Percentiles rank a stretch among this genome's conserved stretches.
Evolutionary conservation across 169 alveolate species (phyloP).

Genomic region (Theileria luwenshuni): DNA sequence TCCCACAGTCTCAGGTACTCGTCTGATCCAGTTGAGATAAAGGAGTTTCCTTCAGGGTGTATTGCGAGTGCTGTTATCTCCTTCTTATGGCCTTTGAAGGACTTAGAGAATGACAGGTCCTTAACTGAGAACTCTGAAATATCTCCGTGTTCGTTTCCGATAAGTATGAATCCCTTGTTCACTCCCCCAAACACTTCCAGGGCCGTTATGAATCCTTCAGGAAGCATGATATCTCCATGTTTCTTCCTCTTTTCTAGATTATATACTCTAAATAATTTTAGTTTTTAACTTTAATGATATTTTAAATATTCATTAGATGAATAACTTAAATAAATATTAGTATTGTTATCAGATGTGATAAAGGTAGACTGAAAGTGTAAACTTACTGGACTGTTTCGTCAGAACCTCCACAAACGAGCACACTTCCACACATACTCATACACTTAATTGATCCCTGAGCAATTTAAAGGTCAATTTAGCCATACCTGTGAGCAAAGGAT

Average conservation of each 20-base stretch:
- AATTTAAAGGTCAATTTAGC: neutral
- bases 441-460: conserved; percentile 64
- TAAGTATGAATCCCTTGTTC: conserved; percentile 41
- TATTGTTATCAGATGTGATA: neutral
- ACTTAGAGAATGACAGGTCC: conserved; percentile 24
- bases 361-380: too few relatives aligned
- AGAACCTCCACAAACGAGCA: conserved; percentile 65
- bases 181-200: conserved; percentile 37
- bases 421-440: conserved; percentile 34
- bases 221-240: conserved; percentile 63
- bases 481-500: conserved; percentile 61
- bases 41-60: conserved; percentile 57
- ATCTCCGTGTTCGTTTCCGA: conserved; percentile 62
- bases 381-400: conserved; percentile 71
- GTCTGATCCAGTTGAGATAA: conserved; percentile 46
- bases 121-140: conserved; percentile 29
- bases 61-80: conserved; percentile 47
- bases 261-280: conserved; percentile 46
- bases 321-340: too few relatives aligned
- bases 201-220: conserved; percentile 63
- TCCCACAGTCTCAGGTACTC: conserved; percentile 63
- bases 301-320: too few relatives aligned
- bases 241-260: conserved; percentile 43
- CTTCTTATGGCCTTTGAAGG: conserved; percentile 56
- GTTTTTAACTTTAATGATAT: neutral